phyloP scores from a whole-genome alignment of 2,329 filamentous ascomycete genomes.

The Hymenoscyphus infarciens region DNA sequence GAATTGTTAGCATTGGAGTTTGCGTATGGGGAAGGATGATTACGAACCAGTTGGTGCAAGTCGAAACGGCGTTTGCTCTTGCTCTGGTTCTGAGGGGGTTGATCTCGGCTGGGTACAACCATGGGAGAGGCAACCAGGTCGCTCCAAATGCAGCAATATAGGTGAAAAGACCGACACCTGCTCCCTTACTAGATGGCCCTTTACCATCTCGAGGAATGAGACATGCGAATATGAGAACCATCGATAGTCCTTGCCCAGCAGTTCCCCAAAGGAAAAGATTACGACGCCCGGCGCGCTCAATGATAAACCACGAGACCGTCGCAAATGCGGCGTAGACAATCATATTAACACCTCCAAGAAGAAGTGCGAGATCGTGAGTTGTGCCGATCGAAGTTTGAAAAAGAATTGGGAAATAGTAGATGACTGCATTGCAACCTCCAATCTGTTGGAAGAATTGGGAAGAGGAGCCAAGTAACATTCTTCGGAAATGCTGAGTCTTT shows the following conservation, averaged over 20 bases:
- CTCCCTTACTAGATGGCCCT: constrained; percentile 34
- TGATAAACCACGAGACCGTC: constrained; percentile 48
- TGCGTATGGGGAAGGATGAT: neutral
- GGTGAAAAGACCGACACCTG: constrained; percentile 55
- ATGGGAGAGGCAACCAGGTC: constrained; percentile 59
- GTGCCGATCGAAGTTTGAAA: constrained; percentile 47
- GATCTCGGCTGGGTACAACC: constrained; percentile 60
- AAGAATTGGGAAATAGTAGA: constrained; percentile 49
- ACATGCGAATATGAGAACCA: constrained; percentile 52
- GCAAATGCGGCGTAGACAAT: constrained; percentile 52
- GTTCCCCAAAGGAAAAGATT: constrained; percentile 70
- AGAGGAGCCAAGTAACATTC: constrained; percentile 48
- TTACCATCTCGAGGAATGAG: constrained; percentile 34
- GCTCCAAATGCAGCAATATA: constrained; percentile 61
- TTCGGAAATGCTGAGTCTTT: constrained; percentile 52
- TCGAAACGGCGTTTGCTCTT: constrained; percentile 61
- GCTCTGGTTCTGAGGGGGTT: constrained; percentile 57
- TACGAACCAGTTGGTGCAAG: constrained; percentile 42
- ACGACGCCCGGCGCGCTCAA: constrained; percentile 61
- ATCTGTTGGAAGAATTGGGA: constrained; percentile 53
- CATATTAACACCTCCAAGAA: constrained; percentile 55
- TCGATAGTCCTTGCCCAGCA: constrained; percentile 58
- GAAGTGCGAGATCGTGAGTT: constrained; percentile 46
- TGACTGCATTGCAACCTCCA: constrained; percentile 43
- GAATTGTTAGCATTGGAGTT: constrained; percentile 28